phyloP scores from a whole-genome alignment of 1,284 basidiomycete species.

The Tranzscheliella williamsii region DNA sequence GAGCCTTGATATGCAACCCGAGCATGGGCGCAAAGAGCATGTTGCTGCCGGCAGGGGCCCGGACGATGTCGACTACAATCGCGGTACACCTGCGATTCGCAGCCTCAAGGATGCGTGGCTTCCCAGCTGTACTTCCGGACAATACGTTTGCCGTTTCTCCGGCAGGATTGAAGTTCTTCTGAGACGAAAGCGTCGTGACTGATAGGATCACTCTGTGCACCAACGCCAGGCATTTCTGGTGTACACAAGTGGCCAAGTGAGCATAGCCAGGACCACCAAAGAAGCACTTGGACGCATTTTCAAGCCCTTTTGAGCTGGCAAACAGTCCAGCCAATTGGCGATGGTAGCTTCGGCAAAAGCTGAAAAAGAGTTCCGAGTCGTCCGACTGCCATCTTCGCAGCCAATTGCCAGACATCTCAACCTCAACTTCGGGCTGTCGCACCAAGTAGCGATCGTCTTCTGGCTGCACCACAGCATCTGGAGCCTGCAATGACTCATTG shows the following conservation, averaged over 20 bases:
- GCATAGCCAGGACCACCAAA: slow-evolving; percentile 56
- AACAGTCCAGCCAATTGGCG: slow-evolving; percentile 50
- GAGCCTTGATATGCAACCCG: slow-evolving; percentile 50
- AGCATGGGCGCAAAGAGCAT: slow-evolving; percentile 53
- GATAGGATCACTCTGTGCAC: slow-evolving; percentile 55
- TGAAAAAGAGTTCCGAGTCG: slow-evolving; percentile 58
- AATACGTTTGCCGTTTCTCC: slow-evolving; percentile 58
- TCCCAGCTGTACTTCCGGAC: slow-evolving; percentile 53
- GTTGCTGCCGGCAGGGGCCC: slow-evolving; percentile 34
- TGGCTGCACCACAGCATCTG: slow-evolving; percentile 2
- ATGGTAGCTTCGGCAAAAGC: slow-evolving; percentile 55
- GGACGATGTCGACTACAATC: slow-evolving; percentile 56
- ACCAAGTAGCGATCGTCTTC: slow-evolving; percentile 53
- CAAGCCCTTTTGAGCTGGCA: slow-evolving; percentile 29
- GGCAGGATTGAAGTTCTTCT: slow-evolving; percentile 56
- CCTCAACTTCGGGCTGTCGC: slow-evolving; percentile 51
- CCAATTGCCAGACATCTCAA: slow-evolving; percentile 59
- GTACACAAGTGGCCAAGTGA: slow-evolving; percentile 53
- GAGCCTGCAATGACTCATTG: slow-evolving; percentile 11
- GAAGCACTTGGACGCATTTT: slow-evolving; percentile 41
- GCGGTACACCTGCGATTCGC: slow-evolving; percentile 55
- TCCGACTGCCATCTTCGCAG: slow-evolving; percentile 58
- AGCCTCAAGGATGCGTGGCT: slow-evolving; percentile 56
- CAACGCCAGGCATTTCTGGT: slow-evolving; percentile 55
- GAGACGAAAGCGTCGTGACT: slow-evolving; percentile 57